Percentiles rank a stretch among this genome's conserved stretches.
phyloP scores from a whole-genome alignment of 2,329 filamentous ascomycete genomes.

The Fusarium sp. region DNA sequence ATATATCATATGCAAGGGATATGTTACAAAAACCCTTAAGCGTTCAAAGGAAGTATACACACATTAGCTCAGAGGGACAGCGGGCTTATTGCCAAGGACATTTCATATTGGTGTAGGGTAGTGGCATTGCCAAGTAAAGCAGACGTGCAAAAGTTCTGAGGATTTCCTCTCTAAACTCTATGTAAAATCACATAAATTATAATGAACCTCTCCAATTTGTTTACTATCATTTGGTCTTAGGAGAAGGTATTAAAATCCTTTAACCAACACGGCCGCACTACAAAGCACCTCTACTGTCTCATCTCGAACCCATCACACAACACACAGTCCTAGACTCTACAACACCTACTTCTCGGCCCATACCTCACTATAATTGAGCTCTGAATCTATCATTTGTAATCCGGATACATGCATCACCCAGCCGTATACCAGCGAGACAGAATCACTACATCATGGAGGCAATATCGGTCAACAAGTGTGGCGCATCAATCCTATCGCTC shows the following conservation, averaged over 20 bases:
- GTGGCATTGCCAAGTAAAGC: too few relatives aligned
- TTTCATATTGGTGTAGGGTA: background rate
- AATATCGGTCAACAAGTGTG: constrained; percentile 19
- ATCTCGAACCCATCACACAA: too few relatives aligned
- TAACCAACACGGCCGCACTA: too few relatives aligned
- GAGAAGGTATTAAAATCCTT: too few relatives aligned
- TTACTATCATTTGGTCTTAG: too few relatives aligned
- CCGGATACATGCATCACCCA: background rate
- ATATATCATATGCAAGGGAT: background rate
- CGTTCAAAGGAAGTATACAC: background rate
- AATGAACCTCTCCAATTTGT: fast-evolving
- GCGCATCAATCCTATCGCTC: background rate
- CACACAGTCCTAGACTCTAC: too few relatives aligned
- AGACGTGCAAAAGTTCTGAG: too few relatives aligned
- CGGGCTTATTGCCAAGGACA: background rate
- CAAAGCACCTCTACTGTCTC: too few relatives aligned
- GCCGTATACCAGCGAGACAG: background rate
- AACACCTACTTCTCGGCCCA: too few relatives aligned
- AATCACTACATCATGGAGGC: constrained; percentile 23
- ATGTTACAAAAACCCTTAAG: background rate
- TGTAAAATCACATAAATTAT: too few relatives aligned
- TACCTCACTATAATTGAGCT: too few relatives aligned
- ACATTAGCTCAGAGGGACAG: background rate
- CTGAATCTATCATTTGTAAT: background rate
- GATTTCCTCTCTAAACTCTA: too few relatives aligned